A percentile compares a stretch with the other conserved stretches of the same genome.
These are phyloP conservation scores for Paramecium octaurelia DNA, from an alignment of 73 alveolate species.

Conservation along the genomic window DNA sequence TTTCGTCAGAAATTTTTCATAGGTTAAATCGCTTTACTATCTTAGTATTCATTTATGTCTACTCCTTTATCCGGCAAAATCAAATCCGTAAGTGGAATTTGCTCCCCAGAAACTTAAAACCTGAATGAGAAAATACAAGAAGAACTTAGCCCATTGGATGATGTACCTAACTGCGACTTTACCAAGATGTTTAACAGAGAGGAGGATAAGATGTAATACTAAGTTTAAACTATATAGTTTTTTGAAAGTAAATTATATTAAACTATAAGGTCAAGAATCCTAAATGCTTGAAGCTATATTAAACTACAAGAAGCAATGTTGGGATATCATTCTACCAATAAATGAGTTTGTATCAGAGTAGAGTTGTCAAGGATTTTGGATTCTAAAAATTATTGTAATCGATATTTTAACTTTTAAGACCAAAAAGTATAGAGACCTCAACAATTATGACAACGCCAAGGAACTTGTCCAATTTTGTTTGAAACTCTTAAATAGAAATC, in stretches of 20 bases:
- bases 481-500: background rate
- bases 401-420: background rate
- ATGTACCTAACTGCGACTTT: background rate
- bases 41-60: background rate
- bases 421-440: slow-evolving; percentile 22
- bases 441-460: background rate
- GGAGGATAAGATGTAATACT: background rate
- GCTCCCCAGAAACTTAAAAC: background rate
- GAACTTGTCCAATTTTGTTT: background rate
- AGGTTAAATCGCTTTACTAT: background rate
- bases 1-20: background rate
- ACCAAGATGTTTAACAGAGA: background rate
- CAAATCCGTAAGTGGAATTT: background rate
- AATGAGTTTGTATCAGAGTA: background rate
- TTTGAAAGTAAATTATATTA: background rate
- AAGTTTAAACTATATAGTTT: background rate
- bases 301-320: background rate
- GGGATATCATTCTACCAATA: background rate
- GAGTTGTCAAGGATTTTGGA: background rate
- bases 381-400: background rate
- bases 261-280: background rate
- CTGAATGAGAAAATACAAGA: background rate
- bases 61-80: background rate
- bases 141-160: background rate
- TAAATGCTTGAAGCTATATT: background rate